Conservation (phyloP, 257 asterid species). For the Capsicum chinense region DNA sequence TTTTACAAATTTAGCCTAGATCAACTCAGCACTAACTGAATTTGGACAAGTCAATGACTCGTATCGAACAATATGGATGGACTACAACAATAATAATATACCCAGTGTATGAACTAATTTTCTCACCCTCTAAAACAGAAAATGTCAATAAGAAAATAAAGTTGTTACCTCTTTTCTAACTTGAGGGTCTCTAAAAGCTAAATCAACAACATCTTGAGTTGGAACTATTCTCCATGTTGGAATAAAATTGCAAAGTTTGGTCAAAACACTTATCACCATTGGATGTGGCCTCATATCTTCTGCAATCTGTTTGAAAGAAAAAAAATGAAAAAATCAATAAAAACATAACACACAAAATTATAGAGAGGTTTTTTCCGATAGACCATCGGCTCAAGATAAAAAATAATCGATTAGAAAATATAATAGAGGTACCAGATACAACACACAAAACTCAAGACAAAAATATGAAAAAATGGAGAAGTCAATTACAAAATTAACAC, state of each 20-base stretch:
- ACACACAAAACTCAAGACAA: not conserved
- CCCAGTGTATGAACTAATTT: too few relatives aligned
- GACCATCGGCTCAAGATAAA: too few relatives aligned
- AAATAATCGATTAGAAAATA: too few relatives aligned
- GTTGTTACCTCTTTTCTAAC: constrained; percentile 70
- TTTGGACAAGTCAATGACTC: not conserved
- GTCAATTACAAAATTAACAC: too few relatives aligned
- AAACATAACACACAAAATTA: not conserved
- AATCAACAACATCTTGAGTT: constrained; percentile 73
- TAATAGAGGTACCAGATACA: too few relatives aligned
- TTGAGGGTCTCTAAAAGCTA: constrained; percentile 78
- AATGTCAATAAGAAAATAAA: not conserved
- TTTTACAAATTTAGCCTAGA: too few relatives aligned
- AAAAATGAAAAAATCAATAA: not conserved
- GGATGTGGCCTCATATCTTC: constrained; percentile 73
- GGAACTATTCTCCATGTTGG: constrained; percentile 95
- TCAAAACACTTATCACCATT: constrained; percentile 55
- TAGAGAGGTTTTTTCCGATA: not conserved
- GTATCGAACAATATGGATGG: too few relatives aligned
- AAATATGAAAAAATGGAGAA: too few relatives aligned
- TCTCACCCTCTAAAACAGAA: not conserved
- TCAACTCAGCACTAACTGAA: not conserved
- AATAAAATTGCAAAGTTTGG: constrained; percentile 51
- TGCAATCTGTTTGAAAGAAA: constrained; percentile 59
- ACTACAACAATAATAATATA: too few relatives aligned